Base-by-base conservation (phyloP, 2,329 filamentous ascomycete genomes). In the Fusarium anguioides region DNA sequence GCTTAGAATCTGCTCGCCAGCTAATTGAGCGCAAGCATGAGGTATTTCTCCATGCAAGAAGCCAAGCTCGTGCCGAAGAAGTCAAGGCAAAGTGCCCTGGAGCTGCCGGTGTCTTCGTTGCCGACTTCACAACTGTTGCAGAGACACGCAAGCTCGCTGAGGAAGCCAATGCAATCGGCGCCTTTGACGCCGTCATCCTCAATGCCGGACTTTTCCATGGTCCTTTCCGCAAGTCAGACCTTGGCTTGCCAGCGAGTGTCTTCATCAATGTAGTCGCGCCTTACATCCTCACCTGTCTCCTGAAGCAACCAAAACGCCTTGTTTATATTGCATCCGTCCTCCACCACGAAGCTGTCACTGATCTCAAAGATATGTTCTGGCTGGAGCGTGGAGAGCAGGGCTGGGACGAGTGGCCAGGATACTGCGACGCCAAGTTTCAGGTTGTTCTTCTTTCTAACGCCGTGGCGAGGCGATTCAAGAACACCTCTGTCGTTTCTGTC, bases 11-110 rank as follows among this genome's bases (percentile, higher is more conserved):
- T 33, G 69, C 70, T 31, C 68, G 68, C 21, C 69, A 70, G 29
- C 69, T 72, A 6, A 47, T 69, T 17, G 54, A 72, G 21, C 65
- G 62, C 20, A 65, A 63, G 20, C 63, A 72, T 42, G 53, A 57
- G 14, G 70, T 72, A 45, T 68, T 65, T 41, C 69, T 72, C 23
- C 70, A 72, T 31, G 69, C 67, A 1, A 65, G 69, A 11, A 72
- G 50, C 18, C 55, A 66, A 27, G 37, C 64, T 12, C 69, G 70
- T 15, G 70, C 69, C 20, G 63, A 59, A 5, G 51, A 70, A 15
- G 63, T 64, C 31, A 60, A 49, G 42, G 52, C 41, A 4, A 52
- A 52, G 14, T 55, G 53, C 27, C 70, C 69, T 6, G 61, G 63
- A 20, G 68, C 70, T 20, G 60, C 60, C 1, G 66, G 56, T 26